Evolutionary conservation across 2,329 filamentous ascomycete species (phyloP).

Genomic region (Trichoderma oligosporum): DNA sequence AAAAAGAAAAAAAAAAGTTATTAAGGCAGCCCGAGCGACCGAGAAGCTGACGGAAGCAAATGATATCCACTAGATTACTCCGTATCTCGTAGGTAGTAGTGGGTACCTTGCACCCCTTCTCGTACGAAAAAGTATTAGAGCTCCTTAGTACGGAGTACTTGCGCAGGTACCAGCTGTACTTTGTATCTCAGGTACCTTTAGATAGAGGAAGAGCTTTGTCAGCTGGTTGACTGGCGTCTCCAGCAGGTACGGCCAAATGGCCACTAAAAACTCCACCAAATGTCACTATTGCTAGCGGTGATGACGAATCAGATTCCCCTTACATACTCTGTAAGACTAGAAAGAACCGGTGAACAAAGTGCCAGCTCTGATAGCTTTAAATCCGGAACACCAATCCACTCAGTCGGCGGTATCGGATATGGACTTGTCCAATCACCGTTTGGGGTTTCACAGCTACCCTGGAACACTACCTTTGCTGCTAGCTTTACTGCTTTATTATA

Average conservation of each 20-base stretch:
- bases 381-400: neutral
- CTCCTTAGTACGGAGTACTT: no score
- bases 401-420: constrained; percentile 16
- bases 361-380: no score
- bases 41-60: constrained; percentile 16
- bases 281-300: neutral
- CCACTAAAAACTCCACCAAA: neutral
- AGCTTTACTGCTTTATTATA: neutral
- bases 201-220: constrained; percentile 10
- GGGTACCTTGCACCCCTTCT: neutral
- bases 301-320: constrained; percentile 12
- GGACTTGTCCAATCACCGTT: neutral
- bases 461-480: neutral
- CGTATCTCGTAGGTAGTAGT: no score
- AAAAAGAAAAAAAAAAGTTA: constrained; percentile 1
- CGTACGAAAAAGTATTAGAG: no score
- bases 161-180: no score
- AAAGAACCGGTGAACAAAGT: no score
- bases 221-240: neutral
- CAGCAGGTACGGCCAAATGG: constrained; percentile 10
- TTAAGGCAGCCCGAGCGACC: constrained; percentile 14
- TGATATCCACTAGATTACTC: neutral
- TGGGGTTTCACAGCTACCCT: neutral
- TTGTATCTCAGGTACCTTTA: no score
- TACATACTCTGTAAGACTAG: no score